Conservation (phyloP, 192 early-diverging fungal species). For the Polychytrium aggregatum region DNA sequence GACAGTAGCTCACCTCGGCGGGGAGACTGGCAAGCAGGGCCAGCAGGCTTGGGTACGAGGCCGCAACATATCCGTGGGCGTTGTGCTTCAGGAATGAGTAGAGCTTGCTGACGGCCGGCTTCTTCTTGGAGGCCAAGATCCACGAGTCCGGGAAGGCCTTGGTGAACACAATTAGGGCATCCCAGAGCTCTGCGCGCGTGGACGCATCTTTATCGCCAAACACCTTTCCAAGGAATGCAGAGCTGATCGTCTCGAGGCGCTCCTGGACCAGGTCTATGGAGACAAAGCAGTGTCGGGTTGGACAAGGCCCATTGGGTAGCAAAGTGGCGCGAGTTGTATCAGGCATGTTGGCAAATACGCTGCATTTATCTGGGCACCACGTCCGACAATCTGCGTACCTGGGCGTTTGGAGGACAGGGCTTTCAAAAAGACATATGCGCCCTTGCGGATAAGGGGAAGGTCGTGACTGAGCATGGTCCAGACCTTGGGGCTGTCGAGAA, state of each 20-base stretch:
- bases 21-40: conserved; percentile 60
- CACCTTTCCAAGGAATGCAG: conserved; percentile 44
- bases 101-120: conserved; percentile 48
- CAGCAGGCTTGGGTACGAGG: conserved; percentile 69
- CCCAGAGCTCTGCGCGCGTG: conserved; percentile 76
- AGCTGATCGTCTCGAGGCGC: conserved; percentile 34
- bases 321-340: no score
- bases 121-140: conserved; percentile 39
- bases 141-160: conserved; percentile 29
- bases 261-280: conserved; percentile 24
- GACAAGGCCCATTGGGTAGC: no score
- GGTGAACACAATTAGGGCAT: conserved; percentile 67
- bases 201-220: conserved; percentile 65
- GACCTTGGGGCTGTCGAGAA: conserved; percentile 36
- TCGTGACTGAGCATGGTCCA: conserved; percentile 40
- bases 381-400: neutral
- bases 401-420: conserved; percentile 26
- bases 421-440: conserved; percentile 49
- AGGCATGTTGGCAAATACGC: neutral
- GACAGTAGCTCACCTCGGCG: conserved; percentile 22
- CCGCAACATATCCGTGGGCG: conserved; percentile 47
- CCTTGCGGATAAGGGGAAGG: conserved; percentile 40
- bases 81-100: conserved; percentile 57
- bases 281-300: neutral
- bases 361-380: neutral